phyloP scores from a whole-genome alignment of 2,329 filamentous ascomycete genomes.

The Sporothrix phasma region DNA sequence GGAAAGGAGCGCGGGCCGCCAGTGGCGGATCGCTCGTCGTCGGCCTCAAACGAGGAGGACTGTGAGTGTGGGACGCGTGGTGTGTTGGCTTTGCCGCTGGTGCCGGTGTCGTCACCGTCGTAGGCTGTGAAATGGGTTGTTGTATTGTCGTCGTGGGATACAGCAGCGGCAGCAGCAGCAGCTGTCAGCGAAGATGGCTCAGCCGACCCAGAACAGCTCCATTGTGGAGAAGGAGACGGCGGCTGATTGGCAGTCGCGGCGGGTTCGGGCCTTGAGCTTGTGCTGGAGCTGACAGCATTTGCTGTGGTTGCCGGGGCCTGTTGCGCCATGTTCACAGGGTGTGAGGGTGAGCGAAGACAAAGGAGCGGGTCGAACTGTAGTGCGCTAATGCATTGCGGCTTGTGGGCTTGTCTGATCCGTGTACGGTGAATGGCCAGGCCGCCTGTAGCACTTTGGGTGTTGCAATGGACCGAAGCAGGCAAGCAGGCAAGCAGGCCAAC shows the following conservation, averaged over 20 bases:
- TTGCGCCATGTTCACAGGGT: constrained; percentile 2
- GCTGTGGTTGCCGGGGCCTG: neutral
- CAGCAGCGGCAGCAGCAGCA: neutral
- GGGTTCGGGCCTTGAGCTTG: constrained; percentile 11
- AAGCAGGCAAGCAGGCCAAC: too few species aligned
- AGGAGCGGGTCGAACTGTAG: neutral
- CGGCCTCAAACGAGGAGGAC: constrained; percentile 56
- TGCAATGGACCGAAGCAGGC: neutral
- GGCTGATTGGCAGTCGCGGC: constrained; percentile 29
- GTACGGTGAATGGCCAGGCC: neutral
- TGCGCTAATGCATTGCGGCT: constrained; percentile 12
- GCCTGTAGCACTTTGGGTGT: neutral
- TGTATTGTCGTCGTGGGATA: neutral
- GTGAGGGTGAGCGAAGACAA: neutral
- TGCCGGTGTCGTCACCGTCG: neutral
- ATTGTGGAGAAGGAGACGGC: constrained; percentile 27
- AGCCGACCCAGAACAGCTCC: neutral
- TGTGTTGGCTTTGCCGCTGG: neutral
- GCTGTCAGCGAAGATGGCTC: constrained; percentile 26
- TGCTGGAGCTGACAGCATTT: constrained; percentile 5
- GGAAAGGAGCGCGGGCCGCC: constrained; percentile 16
- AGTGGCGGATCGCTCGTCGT: constrained; percentile 54
- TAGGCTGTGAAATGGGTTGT: neutral
- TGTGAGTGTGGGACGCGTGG: constrained; percentile 43
- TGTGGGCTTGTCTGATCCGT: neutral